These are phyloP conservation scores for Parafenestella ontariensis DNA, from an alignment of 2,329 filamentous ascomycete species.

Conservation along the genomic window DNA sequence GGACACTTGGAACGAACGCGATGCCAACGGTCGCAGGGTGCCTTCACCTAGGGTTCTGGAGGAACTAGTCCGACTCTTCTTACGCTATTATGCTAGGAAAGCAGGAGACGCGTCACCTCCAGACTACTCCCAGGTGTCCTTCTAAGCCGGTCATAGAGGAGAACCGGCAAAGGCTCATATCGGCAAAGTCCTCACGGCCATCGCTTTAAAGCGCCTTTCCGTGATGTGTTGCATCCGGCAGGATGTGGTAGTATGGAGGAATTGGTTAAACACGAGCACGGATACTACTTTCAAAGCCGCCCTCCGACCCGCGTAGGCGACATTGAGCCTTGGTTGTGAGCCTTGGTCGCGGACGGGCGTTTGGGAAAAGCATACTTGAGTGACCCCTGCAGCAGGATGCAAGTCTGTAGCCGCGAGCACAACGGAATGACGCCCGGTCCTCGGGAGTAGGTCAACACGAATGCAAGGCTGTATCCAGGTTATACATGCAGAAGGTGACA, in stretches of 20 bases:
- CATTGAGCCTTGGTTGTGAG: slow-evolving; percentile 2
- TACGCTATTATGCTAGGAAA: neutral
- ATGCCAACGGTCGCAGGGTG: neutral
- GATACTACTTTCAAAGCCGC: no score
- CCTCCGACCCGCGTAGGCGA: slow-evolving; percentile 2
- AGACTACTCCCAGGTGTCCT: slow-evolving; percentile 1
- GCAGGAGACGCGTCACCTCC: neutral
- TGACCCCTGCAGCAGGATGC: slow-evolving; percentile 1
- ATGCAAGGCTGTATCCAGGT: slow-evolving; percentile 1
- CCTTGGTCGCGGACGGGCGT: slow-evolving; percentile 7
- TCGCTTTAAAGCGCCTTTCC: neutral
- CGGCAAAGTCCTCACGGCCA: slow-evolving; percentile 6
- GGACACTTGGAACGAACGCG: neutral
- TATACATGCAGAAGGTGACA: slow-evolving; percentile 8
- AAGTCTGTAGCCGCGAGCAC: neutral
- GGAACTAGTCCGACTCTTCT: neutral
- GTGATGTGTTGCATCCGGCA: no score
- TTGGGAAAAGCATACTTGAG: neutral
- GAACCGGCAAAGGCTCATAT: slow-evolving; percentile 13
- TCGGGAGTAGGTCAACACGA: neutral
- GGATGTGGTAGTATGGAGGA: no score
- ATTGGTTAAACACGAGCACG: no score
- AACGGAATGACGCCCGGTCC: neutral
- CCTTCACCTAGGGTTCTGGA: neutral
- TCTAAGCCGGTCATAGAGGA: slow-evolving; percentile 4